Conservation (phyloP, 768 basidiomycete species). For the Phylloporus arenicola region DNA sequence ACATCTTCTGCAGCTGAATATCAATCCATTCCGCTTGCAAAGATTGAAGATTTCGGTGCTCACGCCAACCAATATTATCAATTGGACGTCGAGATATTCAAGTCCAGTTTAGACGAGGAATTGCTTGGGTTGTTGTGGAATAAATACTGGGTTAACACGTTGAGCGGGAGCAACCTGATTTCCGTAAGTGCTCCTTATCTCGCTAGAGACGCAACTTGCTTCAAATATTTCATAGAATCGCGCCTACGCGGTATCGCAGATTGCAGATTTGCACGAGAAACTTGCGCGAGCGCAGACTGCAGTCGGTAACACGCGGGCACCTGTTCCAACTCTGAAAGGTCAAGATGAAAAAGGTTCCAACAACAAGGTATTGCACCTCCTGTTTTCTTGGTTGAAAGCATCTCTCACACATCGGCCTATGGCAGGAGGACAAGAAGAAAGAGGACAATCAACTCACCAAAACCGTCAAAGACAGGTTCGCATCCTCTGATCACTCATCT, state of each 20-base stretch:
- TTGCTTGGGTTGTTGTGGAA: constrained; percentile 93
- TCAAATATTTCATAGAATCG: constrained; percentile 60
- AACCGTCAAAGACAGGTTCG: constrained; percentile 86
- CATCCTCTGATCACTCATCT: constrained; percentile 1
- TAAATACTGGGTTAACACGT: constrained; percentile 98
- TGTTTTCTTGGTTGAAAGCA: not conserved
- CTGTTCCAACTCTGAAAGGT: constrained; percentile 48
- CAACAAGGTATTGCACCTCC: constrained; percentile 36
- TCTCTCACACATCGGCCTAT: not conserved
- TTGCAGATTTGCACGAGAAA: constrained; percentile 87
- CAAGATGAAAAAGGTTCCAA: constrained; percentile 38
- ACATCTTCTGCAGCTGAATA: constrained; percentile 71
- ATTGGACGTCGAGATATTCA: constrained; percentile 93
- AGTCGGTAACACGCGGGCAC: constrained; percentile 54
- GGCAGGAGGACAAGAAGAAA: constrained; percentile 70
- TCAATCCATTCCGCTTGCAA: constrained; percentile 92
- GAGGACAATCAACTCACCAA: constrained; percentile 85
- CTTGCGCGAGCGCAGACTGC: constrained; percentile 63
- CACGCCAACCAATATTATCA: constrained; percentile 96
- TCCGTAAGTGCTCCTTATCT: constrained; percentile 50
- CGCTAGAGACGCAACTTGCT: not conserved
- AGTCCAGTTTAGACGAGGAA: constrained; percentile 81
- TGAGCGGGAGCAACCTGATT: constrained; percentile 88
- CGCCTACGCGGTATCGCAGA: constrained; percentile 87
- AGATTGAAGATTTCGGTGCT: constrained; percentile 99